Conservation (phyloP, 148 eudicot species). For the Beta vulgaris region DNA sequence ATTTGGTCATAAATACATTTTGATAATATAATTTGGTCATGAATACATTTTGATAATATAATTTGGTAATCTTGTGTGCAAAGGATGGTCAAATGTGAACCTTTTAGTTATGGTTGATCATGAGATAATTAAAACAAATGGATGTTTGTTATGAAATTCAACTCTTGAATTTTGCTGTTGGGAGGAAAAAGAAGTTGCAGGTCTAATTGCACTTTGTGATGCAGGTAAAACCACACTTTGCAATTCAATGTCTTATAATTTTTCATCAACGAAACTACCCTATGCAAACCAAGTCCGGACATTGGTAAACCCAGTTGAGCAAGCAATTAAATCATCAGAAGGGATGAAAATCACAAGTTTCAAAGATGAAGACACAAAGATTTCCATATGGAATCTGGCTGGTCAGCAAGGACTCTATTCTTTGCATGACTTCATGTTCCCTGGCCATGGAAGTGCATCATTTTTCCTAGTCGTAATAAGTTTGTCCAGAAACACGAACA, state of each 20-base stretch:
- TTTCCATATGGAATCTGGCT: constrained; percentile 85
- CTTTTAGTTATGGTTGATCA: too few species aligned
- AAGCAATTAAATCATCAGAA: constrained; percentile 57
- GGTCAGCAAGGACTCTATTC: constrained; percentile 74
- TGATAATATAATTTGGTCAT: too few species aligned
- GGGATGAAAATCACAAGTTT: constrained; percentile 65
- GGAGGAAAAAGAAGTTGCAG: not conserved
- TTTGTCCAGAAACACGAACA: constrained; percentile 58
- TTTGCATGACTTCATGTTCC: constrained; percentile 89
- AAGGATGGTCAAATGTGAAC: too few species aligned
- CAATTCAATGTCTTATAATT: constrained; percentile 59
- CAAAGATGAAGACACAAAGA: constrained; percentile 68
- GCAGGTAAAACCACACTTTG: constrained; percentile 81
- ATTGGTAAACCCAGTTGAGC: constrained; percentile 82
- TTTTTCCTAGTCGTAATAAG: constrained; percentile 62
- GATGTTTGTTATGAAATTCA: not conserved
- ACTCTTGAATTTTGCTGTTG: not conserved
- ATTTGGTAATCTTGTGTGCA: too few species aligned
- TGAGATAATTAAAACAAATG: not conserved
- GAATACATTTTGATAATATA: too few species aligned
- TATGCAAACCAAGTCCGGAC: constrained; percentile 73
- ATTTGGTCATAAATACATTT: too few species aligned
- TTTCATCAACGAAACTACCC: constrained; percentile 60
- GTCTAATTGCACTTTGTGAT: constrained; percentile 9
- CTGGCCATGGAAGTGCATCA: constrained; percentile 89